Conservation (phyloP, 1,284 basidiomycete genomes). For the Violaceomyces palustris region DNA sequence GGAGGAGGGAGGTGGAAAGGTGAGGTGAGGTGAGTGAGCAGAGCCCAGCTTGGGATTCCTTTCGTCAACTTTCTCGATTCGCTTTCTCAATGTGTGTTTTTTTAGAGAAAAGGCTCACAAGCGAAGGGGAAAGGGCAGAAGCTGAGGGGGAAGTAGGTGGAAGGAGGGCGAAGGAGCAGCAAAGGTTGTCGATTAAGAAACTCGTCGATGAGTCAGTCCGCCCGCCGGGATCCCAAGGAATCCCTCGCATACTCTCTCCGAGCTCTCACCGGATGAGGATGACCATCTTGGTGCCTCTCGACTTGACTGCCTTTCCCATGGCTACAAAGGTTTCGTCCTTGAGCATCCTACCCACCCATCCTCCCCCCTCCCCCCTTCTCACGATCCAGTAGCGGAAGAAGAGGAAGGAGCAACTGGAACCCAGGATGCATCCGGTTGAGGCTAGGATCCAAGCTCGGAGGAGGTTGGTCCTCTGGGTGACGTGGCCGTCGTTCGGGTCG, state of each 20-base stretch:
- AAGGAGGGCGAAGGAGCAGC: too few relatives aligned
- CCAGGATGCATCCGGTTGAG: constrained; percentile 30
- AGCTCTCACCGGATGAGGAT: constrained; percentile 33
- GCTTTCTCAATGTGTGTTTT: constrained; percentile 5
- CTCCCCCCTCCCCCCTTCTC: constrained; percentile 10
- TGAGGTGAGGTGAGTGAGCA: not conserved
- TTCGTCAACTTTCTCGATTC: too few relatives aligned
- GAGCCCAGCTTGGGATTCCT: too few relatives aligned
- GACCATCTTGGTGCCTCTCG: constrained; percentile 32
- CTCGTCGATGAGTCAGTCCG: too few relatives aligned
- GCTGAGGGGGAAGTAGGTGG: too few relatives aligned
- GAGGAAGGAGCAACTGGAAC: constrained; percentile 28
- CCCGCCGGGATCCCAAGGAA: too few relatives aligned
- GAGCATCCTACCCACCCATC: constrained; percentile 13
- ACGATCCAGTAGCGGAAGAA: constrained; percentile 17
- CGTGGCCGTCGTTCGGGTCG: constrained; percentile 2
- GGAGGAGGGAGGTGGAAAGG: not conserved
- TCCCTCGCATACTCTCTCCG: too few relatives aligned
- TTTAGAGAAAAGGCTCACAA: constrained; percentile 27
- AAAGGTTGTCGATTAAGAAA: too few relatives aligned
- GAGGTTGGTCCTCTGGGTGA: constrained; percentile 9
- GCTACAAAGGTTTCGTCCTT: constrained; percentile 34
- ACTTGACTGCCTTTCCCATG: constrained; percentile 34
- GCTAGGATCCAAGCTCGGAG: constrained; percentile 37
- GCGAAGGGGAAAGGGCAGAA: constrained; percentile 46